These are phyloP conservation scores for Sindora glabra DNA, from an alignment of 306 rosid species.

Conservation along the genomic window DNA sequence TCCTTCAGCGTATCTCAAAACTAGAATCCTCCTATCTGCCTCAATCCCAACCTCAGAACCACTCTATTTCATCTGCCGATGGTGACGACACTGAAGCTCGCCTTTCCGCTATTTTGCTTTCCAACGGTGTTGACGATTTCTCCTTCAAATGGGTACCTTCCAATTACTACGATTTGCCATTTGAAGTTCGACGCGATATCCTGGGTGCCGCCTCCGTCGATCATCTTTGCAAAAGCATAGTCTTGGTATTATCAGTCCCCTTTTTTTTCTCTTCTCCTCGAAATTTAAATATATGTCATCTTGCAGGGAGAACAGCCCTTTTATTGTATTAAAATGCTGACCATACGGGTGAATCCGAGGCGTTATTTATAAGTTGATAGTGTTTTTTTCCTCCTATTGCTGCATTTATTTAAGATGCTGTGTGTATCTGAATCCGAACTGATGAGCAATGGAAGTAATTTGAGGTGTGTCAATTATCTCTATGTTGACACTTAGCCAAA, in stretches of 20 bases:
- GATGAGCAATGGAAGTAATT: background rate
- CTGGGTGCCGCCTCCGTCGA: constrained; percentile 60
- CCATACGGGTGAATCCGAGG: no score
- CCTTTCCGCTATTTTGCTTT: constrained; percentile 56
- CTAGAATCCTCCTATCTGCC: constrained; percentile 36
- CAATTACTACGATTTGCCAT: constrained; percentile 80
- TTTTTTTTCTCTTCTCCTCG: no score
- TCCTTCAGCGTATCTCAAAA: constrained; percentile 39
- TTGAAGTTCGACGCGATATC: constrained; percentile 61
- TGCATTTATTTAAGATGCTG: background rate
- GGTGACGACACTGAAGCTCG: constrained; percentile 43
- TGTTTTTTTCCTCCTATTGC: background rate
- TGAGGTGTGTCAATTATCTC: background rate
- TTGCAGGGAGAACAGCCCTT: no score
- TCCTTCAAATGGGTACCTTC: constrained; percentile 62
- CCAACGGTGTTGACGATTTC: constrained; percentile 51
- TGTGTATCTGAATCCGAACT: background rate
- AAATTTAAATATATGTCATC: no score
- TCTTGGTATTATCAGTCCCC: constrained; percentile 30
- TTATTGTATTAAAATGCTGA: no score
- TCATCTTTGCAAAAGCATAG: constrained; percentile 97
- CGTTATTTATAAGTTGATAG: no score
- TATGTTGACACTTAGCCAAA: background rate
- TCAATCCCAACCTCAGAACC: constrained; percentile 9
- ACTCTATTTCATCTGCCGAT: background rate